A percentile compares a stretch with the other conserved stretches of the same genome.
These are phyloP conservation scores for Ustulina deusta DNA, from an alignment of 2,329 filamentous ascomycete genomes.

Conservation along the genomic window DNA sequence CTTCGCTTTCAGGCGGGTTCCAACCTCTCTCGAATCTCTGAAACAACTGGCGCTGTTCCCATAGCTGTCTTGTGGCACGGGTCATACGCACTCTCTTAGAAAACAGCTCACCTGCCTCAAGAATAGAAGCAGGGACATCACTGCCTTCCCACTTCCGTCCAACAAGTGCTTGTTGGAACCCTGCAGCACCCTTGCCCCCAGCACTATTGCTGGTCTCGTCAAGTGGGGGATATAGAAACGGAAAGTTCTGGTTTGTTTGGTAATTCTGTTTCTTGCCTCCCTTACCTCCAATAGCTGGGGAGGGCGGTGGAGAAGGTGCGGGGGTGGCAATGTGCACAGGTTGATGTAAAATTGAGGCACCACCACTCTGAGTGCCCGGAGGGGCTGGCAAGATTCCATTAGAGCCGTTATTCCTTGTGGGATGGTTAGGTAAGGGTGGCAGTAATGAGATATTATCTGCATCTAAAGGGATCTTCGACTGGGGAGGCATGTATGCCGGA, in stretches of 20 bases:
- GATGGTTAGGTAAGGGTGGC: slow-evolving; percentile 83
- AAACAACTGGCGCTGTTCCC: slow-evolving; percentile 92
- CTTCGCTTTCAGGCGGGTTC: slow-evolving; percentile 65
- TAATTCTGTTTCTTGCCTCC: slow-evolving; percentile 99
- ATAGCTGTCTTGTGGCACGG: slow-evolving; percentile 89
- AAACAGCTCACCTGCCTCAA: slow-evolving; percentile 94
- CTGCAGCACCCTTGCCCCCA: slow-evolving; percentile 87
- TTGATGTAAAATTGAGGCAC: slow-evolving; percentile 89
- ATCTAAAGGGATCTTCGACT: slow-evolving; percentile 84
- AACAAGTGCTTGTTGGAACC: slow-evolving; percentile 82
- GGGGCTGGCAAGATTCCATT: slow-evolving; percentile 72
- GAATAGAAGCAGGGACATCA: slow-evolving; percentile 91
- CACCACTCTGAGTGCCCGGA: slow-evolving; percentile 66
- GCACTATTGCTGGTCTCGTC: slow-evolving; percentile 90
- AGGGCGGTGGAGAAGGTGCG: slow-evolving; percentile 93
- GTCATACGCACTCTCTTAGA: slow-evolving; percentile 91
- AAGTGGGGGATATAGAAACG: slow-evolving; percentile 94
- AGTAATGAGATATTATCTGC: slow-evolving; percentile 91
- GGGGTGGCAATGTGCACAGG: slow-evolving; percentile 99
- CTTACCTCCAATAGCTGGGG: slow-evolving; percentile 87
- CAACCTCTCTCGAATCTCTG: slow-evolving; percentile 94
- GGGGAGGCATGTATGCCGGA: slow-evolving; percentile 92
- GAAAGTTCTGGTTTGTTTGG: slow-evolving; percentile 98
- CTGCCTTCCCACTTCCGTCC: slow-evolving; percentile 92
- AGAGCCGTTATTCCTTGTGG: slow-evolving; percentile 69